These are phyloP conservation scores for Flueggea neowawraea DNA, from an alignment of 441 rosid genomes.

Conservation along the genomic window DNA sequence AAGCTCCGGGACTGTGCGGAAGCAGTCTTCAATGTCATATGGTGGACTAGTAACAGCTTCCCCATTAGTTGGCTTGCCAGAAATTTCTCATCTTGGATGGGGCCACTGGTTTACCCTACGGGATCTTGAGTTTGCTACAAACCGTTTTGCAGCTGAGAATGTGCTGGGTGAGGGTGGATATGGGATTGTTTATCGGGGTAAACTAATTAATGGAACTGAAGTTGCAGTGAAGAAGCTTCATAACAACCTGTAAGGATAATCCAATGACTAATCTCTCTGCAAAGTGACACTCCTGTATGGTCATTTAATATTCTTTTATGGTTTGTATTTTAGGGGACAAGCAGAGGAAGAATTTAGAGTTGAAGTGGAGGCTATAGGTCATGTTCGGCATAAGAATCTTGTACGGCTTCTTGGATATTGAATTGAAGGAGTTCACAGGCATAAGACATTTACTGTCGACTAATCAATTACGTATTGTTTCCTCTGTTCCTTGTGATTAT, in stretches of 20 bases:
- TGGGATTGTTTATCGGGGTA: constrained; percentile 90
- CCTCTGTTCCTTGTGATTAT: constrained; percentile 3
- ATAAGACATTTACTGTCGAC: constrained; percentile 14
- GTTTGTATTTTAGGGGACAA: constrained; percentile 54
- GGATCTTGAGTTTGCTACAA: constrained; percentile 94
- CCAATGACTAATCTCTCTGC: constrained; percentile 6
- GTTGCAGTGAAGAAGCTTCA: constrained; percentile 98
- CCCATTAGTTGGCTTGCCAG: constrained; percentile 89
- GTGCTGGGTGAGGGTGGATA: constrained; percentile 98
- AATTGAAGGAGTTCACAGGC: constrained; percentile 93
- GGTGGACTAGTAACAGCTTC: constrained; percentile 66
- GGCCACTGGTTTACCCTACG: constrained; percentile 99
- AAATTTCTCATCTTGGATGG: constrained; percentile 95
- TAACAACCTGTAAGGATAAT: constrained; percentile 75
- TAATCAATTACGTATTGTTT: neutral
- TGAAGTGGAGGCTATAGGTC: constrained; percentile 97
- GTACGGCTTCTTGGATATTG: constrained; percentile 92
- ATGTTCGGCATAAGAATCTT: constrained; percentile 94
- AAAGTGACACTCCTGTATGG: constrained; percentile 3
- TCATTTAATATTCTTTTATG: neutral
- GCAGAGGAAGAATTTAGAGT: constrained; percentile 94
- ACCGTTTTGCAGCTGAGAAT: constrained; percentile 72
- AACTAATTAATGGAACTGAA: constrained; percentile 78
- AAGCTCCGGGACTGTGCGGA: constrained; percentile 52
- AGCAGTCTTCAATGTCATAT: constrained; percentile 49